Evolutionary conservation across 352 stramenopile species (phyloP).

Genomic region (Pythium dissotocum): DNA sequence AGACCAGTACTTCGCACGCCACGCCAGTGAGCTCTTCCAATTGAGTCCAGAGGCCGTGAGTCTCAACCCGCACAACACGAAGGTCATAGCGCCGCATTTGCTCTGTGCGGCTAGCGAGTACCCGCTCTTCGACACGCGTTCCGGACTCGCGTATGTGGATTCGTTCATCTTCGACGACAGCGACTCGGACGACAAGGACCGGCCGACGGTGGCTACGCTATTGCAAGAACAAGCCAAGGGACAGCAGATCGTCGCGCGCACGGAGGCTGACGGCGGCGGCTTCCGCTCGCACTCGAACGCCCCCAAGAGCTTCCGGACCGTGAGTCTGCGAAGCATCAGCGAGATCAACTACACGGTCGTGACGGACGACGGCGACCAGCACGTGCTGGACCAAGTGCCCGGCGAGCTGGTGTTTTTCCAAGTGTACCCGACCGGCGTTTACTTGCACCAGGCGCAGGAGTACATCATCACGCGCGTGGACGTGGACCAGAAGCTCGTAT

Average conservation of each 20-base stretch:
- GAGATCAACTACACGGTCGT: constrained; percentile 67
- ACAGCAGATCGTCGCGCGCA: constrained; percentile 13
- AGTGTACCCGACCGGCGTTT: constrained; percentile 90
- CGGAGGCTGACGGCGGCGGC: constrained; percentile 29
- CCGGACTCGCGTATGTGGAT: constrained; percentile 62
- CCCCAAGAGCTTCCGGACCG: constrained; percentile 49
- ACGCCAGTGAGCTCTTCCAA: constrained; percentile 69
- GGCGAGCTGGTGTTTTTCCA: constrained; percentile 90
- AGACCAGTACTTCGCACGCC: constrained; percentile 90
- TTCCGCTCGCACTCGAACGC: constrained; percentile 65
- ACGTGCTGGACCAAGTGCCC: constrained; percentile 86
- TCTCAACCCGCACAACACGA: constrained; percentile 85
- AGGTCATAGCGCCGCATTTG: constrained; percentile 91
- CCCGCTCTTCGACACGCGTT: constrained; percentile 77
- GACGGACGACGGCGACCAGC: constrained; percentile 44
- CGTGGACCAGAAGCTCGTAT: constrained; percentile 60
- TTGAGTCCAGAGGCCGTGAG: constrained; percentile 73
- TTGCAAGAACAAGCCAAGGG: constrained; percentile 16
- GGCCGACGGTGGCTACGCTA: background rate
- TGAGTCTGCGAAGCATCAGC: constrained; percentile 73
- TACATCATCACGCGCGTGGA: constrained; percentile 91
- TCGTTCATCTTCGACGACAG: constrained; percentile 52
- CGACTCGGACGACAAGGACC: background rate
- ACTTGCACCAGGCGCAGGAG: constrained; percentile 90
- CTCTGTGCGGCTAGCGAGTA: constrained; percentile 93